Evolutionary conservation across 768 basidiomycete species (phyloP), one percentile per base, ranked within the genome.

Genomic region (Trichaptum fuscoviolaceum): DNA sequence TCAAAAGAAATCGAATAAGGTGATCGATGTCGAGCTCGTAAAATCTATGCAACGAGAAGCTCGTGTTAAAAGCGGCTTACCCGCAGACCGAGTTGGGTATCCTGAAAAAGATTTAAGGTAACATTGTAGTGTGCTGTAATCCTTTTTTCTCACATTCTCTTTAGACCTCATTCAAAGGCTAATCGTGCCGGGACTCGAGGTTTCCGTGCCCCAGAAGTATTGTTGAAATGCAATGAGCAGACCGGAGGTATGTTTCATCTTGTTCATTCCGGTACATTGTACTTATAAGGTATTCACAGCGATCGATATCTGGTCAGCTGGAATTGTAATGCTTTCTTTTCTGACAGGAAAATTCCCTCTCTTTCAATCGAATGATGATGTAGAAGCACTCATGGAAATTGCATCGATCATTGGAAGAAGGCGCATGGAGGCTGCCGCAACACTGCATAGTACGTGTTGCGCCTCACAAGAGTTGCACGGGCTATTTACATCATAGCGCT

Each of bases 131-230:
- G 10, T 24, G 63, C 42, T 58, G 30, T 57, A 34, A n/a, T 20
- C 24, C 23, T n/a, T 35, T 34, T 57, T 15, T 15, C 35, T 35
- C 24, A 62, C 42, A 8, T 59, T 64, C 15, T 34, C 61, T 26
- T 17, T 65, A 92, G 92, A 70, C 92, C 93, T 0, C 80, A 83
- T 52, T 91, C 93, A 64, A 96, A 96, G 75, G 95, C 97, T 2
- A 99, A 98, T 73, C 87, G 97, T 62, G 97, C 97, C 1, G 97
- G 97, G 3, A 99, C 97, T 15, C 80, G 97, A 71, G 97, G 97
- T 0, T 99, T 99, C 75, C 87, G 97, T 66, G 95, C 97, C 1
- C 97, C 97, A 0, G 97, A 99, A 72, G 96, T 99, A 1, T 77
- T 99, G 42, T 75, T 99, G 57, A 99, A 99, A 76, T 99, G 97